Base-by-base conservation (phyloP, 78 protist genomes). In the Dictyostelium purpureum region DNA sequence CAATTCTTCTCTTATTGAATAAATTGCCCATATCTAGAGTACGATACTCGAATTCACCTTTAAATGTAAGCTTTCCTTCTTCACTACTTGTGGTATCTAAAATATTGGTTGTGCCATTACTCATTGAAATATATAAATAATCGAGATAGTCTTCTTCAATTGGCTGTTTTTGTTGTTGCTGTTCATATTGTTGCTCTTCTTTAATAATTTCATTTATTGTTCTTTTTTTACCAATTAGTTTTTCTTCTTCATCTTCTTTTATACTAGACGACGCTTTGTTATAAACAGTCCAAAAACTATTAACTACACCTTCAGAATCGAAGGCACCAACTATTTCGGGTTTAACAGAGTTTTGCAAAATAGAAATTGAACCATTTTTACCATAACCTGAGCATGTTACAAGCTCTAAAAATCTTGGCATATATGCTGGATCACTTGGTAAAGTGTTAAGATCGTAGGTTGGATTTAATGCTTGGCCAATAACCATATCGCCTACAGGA, bases 331-430 rank as follows among this genome's bases (percentile, higher is more conserved):
- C 56, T 42, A 90, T 18, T 16, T 90, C 94, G 10, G 94, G 94
- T 40, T 87, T 16, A 10, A 90, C 87, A 47, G 61, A 65, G 7
- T 79, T 51, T 38, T 90, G 94, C 3, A 90, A n/a, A 5, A 79
- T 51, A 37, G 87, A 54, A 21, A 90, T 31, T 6, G 94, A 40
- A 19, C 94, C 94, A 63, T 79, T 90, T 67, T 90, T 90, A 11
- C 94, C 94, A 73, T 77, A 57, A 31, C 94, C 94, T 33, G 89
- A 67, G 54, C 94, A 90, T 1, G 94, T 59, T 4, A 90, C 79
- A n/a, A 90, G 26, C 38, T 90, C 90, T 26, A 73, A 74, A 31
- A 21, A 16, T 12, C 70, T 40, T 40, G 63, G 63, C 11, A 21
- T 54, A 9, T 24, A 66, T 19, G 73, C 65, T 1, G 33, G 21